Percentiles rank a stretch among this genome's conserved stretches.
Evolutionary conservation across 306 rosid genomes (phyloP).

Genomic region (Cucumis hystrix): DNA sequence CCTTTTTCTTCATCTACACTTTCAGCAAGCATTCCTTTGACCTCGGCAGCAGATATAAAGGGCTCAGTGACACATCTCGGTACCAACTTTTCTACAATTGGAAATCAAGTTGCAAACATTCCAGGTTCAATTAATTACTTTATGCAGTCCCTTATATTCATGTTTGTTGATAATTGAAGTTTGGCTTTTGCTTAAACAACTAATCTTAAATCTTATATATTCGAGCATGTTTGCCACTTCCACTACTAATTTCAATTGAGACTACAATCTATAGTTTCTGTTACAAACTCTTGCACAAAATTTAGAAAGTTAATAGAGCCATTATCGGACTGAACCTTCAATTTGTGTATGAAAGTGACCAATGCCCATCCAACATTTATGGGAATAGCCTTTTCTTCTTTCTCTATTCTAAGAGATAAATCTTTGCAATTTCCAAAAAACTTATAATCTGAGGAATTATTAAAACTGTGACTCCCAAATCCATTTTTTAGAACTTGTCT

Average conservation of each 20-base stretch:
- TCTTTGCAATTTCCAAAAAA: background rate
- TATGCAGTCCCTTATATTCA: background rate
- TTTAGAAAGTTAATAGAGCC: background rate
- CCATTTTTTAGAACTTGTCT: background rate
- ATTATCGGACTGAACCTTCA: background rate
- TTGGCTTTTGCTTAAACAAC: background rate
- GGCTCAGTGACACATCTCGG: conserved; percentile 43
- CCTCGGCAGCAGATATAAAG: conserved; percentile 23
- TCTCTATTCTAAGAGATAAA: background rate
- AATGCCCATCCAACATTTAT: background rate
- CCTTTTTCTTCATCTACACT: conserved; percentile 47
- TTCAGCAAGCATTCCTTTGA: conserved; percentile 38
- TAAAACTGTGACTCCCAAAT: background rate
- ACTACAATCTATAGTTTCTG: background rate
- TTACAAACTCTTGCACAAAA: background rate
- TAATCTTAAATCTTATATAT: background rate
- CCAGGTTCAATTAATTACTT: conserved; percentile 30
- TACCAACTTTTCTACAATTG: conserved; percentile 26
- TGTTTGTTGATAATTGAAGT: background rate
- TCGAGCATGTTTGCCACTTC: background rate
- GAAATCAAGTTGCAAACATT: conserved; percentile 29
- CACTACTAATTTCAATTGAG: background rate
- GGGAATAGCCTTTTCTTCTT: background rate
- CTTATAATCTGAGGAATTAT: background rate
- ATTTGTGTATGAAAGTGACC: background rate